These are phyloP conservation scores for Syzygium oleosum DNA, from an alignment of 345 rosid genomes.

Conservation along the genomic window DNA sequence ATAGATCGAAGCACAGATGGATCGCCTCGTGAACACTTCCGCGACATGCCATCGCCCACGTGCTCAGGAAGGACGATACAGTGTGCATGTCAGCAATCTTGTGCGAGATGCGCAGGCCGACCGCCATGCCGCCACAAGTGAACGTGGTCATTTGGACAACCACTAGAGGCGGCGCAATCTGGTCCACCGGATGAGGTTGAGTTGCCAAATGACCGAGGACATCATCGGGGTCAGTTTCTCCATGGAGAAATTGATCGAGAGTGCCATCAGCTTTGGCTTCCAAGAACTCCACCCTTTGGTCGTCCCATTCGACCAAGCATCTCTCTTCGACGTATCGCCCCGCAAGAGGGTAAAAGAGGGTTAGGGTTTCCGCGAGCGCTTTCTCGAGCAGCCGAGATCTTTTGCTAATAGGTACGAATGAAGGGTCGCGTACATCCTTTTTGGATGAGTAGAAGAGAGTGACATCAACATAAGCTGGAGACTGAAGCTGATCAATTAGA, in stretches of 20 bases:
- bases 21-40: background rate
- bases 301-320: slow-evolving; percentile 7
- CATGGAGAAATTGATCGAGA: slow-evolving; percentile 2
- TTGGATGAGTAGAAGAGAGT: background rate
- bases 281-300: slow-evolving; percentile 17
- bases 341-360: slow-evolving; percentile 14
- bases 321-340: slow-evolving; percentile 4
- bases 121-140: slow-evolving; percentile 13
- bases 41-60: slow-evolving; percentile 13
- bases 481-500: slow-evolving; percentile 32
- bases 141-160: slow-evolving; percentile 12
- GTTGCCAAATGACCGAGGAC: background rate
- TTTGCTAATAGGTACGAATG: background rate
- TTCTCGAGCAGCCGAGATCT: slow-evolving; percentile 17
- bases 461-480: slow-evolving; percentile 11
- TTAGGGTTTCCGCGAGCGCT: slow-evolving; percentile 15
- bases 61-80: background rate
- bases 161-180: background rate
- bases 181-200: background rate
- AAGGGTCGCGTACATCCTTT: background rate
- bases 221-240: background rate
- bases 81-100: slow-evolving; percentile 13
- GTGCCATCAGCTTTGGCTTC: slow-evolving; percentile 5
- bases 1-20: background rate
- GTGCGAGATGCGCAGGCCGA: slow-evolving; percentile 6